Evolutionary conservation across 108 stramenopile species (phyloP), one percentile per base, ranked within the genome.

Genomic region (Cyclostephanos tholiformis): DNA sequence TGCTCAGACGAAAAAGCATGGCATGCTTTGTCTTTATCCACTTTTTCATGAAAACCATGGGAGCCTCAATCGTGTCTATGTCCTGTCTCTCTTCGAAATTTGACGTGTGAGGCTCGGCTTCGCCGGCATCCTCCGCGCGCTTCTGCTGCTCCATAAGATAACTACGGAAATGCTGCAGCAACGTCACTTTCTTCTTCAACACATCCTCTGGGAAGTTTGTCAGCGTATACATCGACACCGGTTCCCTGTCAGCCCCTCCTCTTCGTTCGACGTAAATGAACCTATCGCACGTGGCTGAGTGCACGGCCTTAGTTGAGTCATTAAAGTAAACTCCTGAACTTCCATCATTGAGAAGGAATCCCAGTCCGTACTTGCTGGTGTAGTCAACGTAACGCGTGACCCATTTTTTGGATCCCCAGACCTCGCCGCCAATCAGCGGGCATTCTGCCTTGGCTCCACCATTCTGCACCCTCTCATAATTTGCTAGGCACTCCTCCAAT

Each of bases 11-110:
- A 82, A 99, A 98, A 43, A 99, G 82, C 63, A 98, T 91, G 2
- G 99, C 99, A 73, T 99, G 96, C 70, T 94, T 93, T 5, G 99
- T 98, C 19, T 94, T 89, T 20, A 98, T 86, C 97, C 97, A 99
- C 79, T 98, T 98, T 86, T 98, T 98, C 81, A 99, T 74, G 82
- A 85, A 98, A 5, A 96, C 79, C 64, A 97, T 67, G 62, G 79
- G 74, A 27, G 41, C 53, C 32, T 60, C 25, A 12, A 20, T 19
- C n/a, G 56, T 32, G 8, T 32, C 66, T 4, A 25, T 56, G 12
- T 64, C 58, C n/a, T 59, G 23, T 14, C 50, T 69, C 26, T 62
- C 48, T 20, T 65, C 53, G 36, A 71, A 73, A 49, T 79, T 73
- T 10, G 55, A 63, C 25, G 64, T 25, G 17, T 67, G 38, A 16